Evolutionary conservation across 139 green algal species (phyloP), one percentile per base, ranked within the genome.

Genomic region (Micractinium sp.): DNA sequence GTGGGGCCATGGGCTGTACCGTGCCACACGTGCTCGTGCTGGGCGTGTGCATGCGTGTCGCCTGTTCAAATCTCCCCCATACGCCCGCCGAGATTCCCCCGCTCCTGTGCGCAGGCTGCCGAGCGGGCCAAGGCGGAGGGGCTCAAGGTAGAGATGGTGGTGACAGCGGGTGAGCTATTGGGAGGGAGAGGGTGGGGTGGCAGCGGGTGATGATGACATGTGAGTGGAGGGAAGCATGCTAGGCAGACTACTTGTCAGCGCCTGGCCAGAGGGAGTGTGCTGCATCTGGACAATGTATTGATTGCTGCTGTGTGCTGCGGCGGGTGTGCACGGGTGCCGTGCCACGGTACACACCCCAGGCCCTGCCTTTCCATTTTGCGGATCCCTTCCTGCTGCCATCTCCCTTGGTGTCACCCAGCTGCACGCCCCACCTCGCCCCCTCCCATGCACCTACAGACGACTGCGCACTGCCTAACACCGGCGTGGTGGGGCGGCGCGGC

Each of bases 71-170:
- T 25, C 63, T 2, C 63, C 63, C 63, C 63, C 20, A n/a, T n/a
- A n/a, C n/a, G 63, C 20, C 63, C 14, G 20, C 63, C 14, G n/a
- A 5, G 63, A 27, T 71, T 2, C 47, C 47, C 47, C 63, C 22
- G 12, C 18, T 25, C 20, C 63, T 71, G 60, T 67, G 63, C 22
- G 14, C 63, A 71, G 63, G 97, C 97, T 13, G 95, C 93, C 0
- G 97, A 99, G 92, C 91, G 93, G 33, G 97, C 96, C 66, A 96
- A 95, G 91, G 90, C 92, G 0, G 94, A 97, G 89, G 96, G 95
- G 7, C 81, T 92, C 66, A 77, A 82, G 66, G 95, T 97, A 73
- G 93, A 96, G 79, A 90, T 97, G 93, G 92, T 97, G 33, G 85
- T 41, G 16, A 80, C 74, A 16, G 74, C 74, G 39, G 31, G 73